phyloP scores from a whole-genome alignment of 2,329 filamentous ascomycete genomes.

The Penicillium aurantiogriseum region DNA sequence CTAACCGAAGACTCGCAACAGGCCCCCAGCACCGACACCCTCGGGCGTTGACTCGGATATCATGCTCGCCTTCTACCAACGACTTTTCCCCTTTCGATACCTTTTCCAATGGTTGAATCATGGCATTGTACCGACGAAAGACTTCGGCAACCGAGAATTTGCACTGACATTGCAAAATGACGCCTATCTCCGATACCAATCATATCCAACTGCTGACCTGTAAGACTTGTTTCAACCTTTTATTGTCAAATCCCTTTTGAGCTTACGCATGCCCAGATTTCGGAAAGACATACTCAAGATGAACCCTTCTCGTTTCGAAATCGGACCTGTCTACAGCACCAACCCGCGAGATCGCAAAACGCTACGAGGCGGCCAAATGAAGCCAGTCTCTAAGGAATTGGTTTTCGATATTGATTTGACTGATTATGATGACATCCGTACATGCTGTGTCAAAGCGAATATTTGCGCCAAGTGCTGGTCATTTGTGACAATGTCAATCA shows the following conservation, averaged over 20 bases:
- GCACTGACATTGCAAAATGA: slow-evolving; percentile 93
- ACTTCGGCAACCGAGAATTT: slow-evolving; percentile 93
- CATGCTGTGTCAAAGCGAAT: slow-evolving; percentile 88
- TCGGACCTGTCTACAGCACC: slow-evolving; percentile 92
- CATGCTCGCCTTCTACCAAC: slow-evolving; percentile 92
- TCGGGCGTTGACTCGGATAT: slow-evolving; percentile 71
- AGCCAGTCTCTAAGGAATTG: slow-evolving; percentile 84
- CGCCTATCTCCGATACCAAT: slow-evolving; percentile 89
- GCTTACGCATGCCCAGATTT: slow-evolving; percentile 54
- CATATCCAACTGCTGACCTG: slow-evolving; percentile 66
- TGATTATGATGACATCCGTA: slow-evolving; percentile 95
- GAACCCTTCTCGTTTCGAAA: slow-evolving; percentile 93
- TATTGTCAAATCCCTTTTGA: not conserved
- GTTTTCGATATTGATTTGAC: slow-evolving; percentile 99
- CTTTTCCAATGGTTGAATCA: slow-evolving; percentile 99
- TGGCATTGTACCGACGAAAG: slow-evolving; percentile 75
- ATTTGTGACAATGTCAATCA: slow-evolving; percentile 97
- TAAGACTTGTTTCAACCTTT: slow-evolving; percentile 33
- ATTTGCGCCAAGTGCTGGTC: slow-evolving; percentile 95
- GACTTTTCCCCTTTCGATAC: slow-evolving; percentile 89
- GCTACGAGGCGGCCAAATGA: slow-evolving; percentile 74
- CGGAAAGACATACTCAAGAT: slow-evolving; percentile 87
- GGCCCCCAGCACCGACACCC: slow-evolving; percentile 37
- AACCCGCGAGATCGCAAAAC: slow-evolving; percentile 93
- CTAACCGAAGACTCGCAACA: slow-evolving; percentile 24